These are phyloP conservation scores for Talaromyces sp. DNA, from an alignment of 2,329 filamentous ascomycete species.

Conservation along the genomic window DNA sequence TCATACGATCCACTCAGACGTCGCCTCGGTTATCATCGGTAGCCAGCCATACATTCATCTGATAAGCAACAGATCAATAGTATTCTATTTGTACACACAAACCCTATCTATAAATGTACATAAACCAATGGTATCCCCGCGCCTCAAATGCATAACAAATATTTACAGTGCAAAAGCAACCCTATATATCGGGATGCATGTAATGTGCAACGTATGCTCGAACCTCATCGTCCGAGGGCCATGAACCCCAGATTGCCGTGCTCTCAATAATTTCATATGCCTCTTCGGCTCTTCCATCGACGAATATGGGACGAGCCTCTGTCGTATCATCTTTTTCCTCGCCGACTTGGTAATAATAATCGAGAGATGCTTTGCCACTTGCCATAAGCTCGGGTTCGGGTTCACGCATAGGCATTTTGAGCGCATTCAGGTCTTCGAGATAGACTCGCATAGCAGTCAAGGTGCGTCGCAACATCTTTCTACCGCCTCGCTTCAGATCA, in stretches of 20 bases:
- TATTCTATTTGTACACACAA: neutral
- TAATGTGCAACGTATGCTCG: constrained; percentile 30
- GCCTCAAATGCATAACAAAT: neutral
- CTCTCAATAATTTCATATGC: constrained; percentile 37
- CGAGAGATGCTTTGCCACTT: neutral
- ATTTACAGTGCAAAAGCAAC: neutral
- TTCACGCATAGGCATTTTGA: neutral
- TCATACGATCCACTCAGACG: neutral
- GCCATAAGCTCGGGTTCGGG: neutral
- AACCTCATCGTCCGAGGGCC: constrained; percentile 43
- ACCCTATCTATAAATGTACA: neutral
- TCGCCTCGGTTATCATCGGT: constrained; percentile 11
- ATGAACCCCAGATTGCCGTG: constrained; percentile 36
- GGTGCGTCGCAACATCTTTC: constrained; percentile 37
- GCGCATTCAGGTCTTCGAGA: constrained; percentile 35
- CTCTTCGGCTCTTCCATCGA: constrained; percentile 32
- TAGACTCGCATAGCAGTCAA: constrained; percentile 41
- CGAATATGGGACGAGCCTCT: constrained; percentile 21
- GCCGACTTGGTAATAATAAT: neutral
- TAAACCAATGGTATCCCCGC: constrained; percentile 12
- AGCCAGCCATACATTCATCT: neutral
- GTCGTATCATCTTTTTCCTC: neutral
- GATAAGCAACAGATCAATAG: neutral
- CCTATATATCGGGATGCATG: constrained; percentile 4
- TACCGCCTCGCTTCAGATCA: constrained; percentile 37